Conservation (phyloP, 1,284 basidiomycete species). For the Macrocystidia cucumis region DNA sequence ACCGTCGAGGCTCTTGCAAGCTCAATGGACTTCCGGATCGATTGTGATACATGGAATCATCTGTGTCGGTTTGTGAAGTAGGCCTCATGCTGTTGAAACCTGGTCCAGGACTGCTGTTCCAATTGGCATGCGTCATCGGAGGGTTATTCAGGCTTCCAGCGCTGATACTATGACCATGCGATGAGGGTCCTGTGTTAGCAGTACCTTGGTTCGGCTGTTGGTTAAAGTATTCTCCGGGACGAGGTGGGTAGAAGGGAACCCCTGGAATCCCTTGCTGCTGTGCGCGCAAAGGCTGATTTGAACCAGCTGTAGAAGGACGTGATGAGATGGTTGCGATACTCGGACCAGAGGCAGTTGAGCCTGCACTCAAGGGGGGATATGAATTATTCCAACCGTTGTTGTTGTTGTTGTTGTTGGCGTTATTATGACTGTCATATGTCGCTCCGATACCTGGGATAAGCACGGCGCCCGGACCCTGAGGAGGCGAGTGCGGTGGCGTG, state of each 20-base stretch:
- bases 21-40: neutral
- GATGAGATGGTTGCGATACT: conserved; percentile 23
- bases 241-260: too few relatives aligned
- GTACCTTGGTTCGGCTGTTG: too few relatives aligned
- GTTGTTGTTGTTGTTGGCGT: conserved; percentile 12
- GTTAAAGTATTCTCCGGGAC: too few relatives aligned
- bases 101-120: too few relatives aligned
- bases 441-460: conserved; percentile 4
- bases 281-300: conserved; percentile 11
- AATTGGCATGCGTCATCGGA: too few relatives aligned
- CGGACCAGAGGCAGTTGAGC: conserved; percentile 14
- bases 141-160: too few relatives aligned
- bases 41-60: neutral
- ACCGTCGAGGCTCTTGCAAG: neutral
- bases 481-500: conserved; percentile 25
- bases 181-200: too few relatives aligned
- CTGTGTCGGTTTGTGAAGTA: too few relatives aligned
- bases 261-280: neutral
- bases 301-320: conserved; percentile 33
- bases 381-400: conserved; percentile 12
- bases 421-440: too few relatives aligned
- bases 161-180: neutral
- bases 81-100: too few relatives aligned
- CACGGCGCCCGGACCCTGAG: conserved; percentile 15
- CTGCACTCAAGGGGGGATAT: conserved; percentile 16